Evolutionary conservation across 2,329 filamentous ascomycete species (phyloP).

Genomic region (Colletotrichum australisinense): DNA sequence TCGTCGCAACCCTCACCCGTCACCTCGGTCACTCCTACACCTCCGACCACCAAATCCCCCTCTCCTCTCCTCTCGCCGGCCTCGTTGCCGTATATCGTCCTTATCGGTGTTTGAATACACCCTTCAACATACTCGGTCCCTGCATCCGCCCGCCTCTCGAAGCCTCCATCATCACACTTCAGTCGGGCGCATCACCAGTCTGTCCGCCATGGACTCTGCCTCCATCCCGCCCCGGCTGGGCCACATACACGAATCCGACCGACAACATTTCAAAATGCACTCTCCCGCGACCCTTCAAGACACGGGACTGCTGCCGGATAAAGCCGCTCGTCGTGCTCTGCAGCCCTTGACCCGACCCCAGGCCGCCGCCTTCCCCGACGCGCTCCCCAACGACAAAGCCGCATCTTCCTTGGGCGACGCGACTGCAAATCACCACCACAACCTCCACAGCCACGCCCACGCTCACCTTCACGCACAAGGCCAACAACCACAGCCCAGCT

Average conservation of each 20-base stretch:
- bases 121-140: background rate
- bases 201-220: constrained; percentile 34
- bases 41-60: background rate
- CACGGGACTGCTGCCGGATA: constrained; percentile 16
- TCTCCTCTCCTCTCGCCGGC: background rate
- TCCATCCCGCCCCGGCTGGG: constrained; percentile 31
- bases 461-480: background rate
- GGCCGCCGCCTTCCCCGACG: constrained; percentile 5
- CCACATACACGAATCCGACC: constrained; percentile 18
- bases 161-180: constrained; percentile 12
- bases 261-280: constrained; percentile 27
- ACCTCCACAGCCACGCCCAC: background rate
- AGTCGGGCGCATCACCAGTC: constrained; percentile 15
- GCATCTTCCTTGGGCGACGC: constrained; percentile 27
- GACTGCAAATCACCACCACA: constrained; percentile 31
- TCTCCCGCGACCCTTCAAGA: constrained; percentile 5
- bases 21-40: constrained; percentile 11
- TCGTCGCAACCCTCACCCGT: constrained; percentile 38
- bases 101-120: background rate
- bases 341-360: constrained; percentile 4
- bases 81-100: background rate
- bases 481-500: background rate
- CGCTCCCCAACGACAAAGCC: constrained; percentile 18
- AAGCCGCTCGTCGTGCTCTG: constrained; percentile 11
- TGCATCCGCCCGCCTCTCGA: background rate